phyloP scores from a whole-genome alignment of 75 land plant species.

The Cupressus sempervirens region DNA sequence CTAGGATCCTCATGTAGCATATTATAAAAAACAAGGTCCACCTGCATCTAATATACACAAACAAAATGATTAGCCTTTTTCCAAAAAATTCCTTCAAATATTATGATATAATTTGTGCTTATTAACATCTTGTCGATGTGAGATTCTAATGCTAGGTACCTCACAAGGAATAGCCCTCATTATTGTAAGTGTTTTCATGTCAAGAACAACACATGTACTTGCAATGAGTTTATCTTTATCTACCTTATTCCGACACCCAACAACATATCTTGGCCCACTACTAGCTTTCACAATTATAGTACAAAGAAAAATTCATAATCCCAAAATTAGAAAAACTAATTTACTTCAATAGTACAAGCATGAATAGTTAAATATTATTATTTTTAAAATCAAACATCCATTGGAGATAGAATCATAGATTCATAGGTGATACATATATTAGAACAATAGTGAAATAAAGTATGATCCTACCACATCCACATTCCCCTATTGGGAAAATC shows the following conservation, averaged over 20 bases:
- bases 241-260: slow-evolving; percentile 92
- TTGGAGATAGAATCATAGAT: background rate
- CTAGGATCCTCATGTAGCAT: slow-evolving; percentile 99
- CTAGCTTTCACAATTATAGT: slow-evolving; percentile 97
- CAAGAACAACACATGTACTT: slow-evolving; percentile 95
- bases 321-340: background rate
- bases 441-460: no score
- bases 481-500: no score
- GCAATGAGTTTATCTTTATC: slow-evolving; percentile 89
- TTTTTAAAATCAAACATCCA: background rate
- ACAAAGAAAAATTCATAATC: background rate
- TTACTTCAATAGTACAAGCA: no score
- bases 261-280: slow-evolving; percentile 97
- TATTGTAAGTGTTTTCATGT: slow-evolving; percentile 96
- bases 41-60: no score
- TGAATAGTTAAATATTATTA: background rate
- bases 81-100: no score
- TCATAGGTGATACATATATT: no score
- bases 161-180: no score
- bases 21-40: slow-evolving; percentile 93
- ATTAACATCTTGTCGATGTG: no score
- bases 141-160: no score
- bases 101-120: no score
- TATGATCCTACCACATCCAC: no score
- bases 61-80: no score